Evolutionary conservation across 345 rosid species (phyloP), one percentile per base, ranked within the genome.

Genomic region (Excoecaria cochinchinensis): DNA sequence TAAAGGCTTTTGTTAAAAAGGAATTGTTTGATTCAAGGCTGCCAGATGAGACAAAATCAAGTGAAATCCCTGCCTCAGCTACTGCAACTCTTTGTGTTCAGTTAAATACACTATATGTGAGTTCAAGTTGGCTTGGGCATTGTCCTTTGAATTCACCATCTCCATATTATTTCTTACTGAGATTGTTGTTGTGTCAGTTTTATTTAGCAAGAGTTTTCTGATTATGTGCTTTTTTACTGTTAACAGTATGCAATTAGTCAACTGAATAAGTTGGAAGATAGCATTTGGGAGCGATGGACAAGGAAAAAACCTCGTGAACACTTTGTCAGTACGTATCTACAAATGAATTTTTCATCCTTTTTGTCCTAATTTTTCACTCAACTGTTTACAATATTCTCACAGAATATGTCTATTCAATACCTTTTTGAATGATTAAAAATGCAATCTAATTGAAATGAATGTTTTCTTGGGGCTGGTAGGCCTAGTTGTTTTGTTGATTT

Each of bases 1-100:
- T 93, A 81, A 95, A 95, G 81, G 97, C 89, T 64, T 92, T 95
- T 82, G 97, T 93, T 51, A 95, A 90, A 85, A 95, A 95, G 90
- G 99, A 95, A 75, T 84, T 93, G 64, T 93, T 91, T 74, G 99
- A 95, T 65, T 84, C 95, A 73, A 87, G 82, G 88, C 81, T 78
- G 58, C 90, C 87, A 70, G 92, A 89, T 57, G 96, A 91, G 83
- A 89, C 86, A 85, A 89, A 87, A 83, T 84, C 96, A 10, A 86
- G 80, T 40, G 91, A 85, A 63, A 81, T 93, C 62, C 83, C 78
- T 83, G 89, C 86, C 75, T 91, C 82, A 67, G 82, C 94, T 16
- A 92, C 96, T 16, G 73, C 88, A 73, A 76, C 83, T 60, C 91
- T 95, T 11, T 95, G 99, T 75, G 98, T 93, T 78, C 99, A 89